Evolutionary conservation across 2,329 filamentous ascomycete genomes (phyloP), one percentile per base, ranked within the genome.

Genomic region (Cyclaneusma minus): DNA sequence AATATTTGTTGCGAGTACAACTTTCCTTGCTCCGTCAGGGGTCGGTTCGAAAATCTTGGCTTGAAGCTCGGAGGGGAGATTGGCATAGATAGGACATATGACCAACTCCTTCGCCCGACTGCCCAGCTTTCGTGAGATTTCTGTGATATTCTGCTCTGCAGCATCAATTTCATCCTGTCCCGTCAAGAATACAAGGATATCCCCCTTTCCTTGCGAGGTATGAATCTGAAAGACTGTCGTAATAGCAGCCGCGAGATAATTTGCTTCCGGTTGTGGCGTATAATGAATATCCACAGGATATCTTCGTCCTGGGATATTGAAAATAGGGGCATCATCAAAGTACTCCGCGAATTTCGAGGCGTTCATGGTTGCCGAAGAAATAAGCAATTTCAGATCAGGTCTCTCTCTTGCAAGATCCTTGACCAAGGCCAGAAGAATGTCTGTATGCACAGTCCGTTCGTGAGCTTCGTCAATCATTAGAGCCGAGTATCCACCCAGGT

Each of bases 391-490:
- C 27, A 98, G 54, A 34, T 95, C 87, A 3, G 78, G 81, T 21
- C 89, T 61, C 27, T 80, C 79, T 33, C 79, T 65, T 1, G 81
- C 75, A 34, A 95, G 65, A 54, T 95, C 87, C 44, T 94, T 94
- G 30, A 93, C 64, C 17, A 98, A 54, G 7, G 81, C 83, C 32
- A 93, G 67, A 6, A 94, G 54, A 30, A 98, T 85, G 50, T 98
- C 89, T 0, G 87, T 93, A 28, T 83, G 73, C 1, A 95, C 66
- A 0, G 83, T 93, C 38, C 89, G 66, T 49, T 98, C 89, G 65
- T 98, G 89, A 1, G 89, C 89, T 49, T 98, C 89, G 47, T 98
- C 89, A 30, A 98, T 87, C 76, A 98, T 94, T 35, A 98, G 55
- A 8, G 76, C 81, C 4, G 81, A 80, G 41, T 95, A 95, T 10